These are phyloP conservation scores for Aspergillus egyptiacus DNA, from an alignment of 495 filamentous ascomycete genomes.

Conservation along the genomic window DNA sequence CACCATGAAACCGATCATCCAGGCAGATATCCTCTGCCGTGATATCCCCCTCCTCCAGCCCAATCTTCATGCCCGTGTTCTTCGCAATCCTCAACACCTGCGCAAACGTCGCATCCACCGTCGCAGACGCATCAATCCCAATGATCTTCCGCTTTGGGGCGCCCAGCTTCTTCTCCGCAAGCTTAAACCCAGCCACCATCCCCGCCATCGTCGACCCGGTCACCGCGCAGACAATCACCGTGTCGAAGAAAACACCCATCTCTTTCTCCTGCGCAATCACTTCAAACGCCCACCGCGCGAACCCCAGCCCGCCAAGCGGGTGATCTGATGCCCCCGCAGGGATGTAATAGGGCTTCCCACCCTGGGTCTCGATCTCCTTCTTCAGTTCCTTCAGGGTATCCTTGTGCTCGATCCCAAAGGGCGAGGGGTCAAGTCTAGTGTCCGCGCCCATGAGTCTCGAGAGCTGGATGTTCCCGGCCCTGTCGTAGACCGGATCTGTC, in stretches of 20 bases:
- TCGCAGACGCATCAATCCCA: slow-evolving; percentile 60
- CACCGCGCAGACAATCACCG: slow-evolving; percentile 56
- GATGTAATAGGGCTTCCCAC: slow-evolving; percentile 57
- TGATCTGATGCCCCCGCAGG: slow-evolving; percentile 61
- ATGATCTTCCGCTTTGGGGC: slow-evolving; percentile 44
- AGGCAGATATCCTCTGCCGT: slow-evolving; percentile 52
- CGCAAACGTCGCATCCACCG: slow-evolving; percentile 44
- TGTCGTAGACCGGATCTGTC: slow-evolving; percentile 44
- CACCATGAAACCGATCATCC: slow-evolving; percentile 57
- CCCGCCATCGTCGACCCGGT: slow-evolving; percentile 59
- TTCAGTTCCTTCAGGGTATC: slow-evolving; percentile 40
- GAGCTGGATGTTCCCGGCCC: slow-evolving; percentile 58
- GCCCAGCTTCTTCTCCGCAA: slow-evolving; percentile 37
- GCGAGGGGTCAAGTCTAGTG: slow-evolving; percentile 42
- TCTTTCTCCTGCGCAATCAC: slow-evolving; percentile 52
- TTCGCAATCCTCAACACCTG: slow-evolving; percentile 57
- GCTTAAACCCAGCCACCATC: slow-evolving; percentile 59
- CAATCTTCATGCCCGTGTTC: slow-evolving; percentile 52
- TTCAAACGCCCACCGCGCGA: slow-evolving; percentile 60
- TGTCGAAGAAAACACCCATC: slow-evolving; percentile 53
- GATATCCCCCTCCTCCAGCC: slow-evolving; percentile 48
- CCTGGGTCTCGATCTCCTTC: slow-evolving; percentile 37
- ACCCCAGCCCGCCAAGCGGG: slow-evolving; percentile 58
- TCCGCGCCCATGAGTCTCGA: slow-evolving; percentile 57
- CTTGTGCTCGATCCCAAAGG: slow-evolving; percentile 58